Evolutionary conservation across 2,329 filamentous ascomycete genomes (phyloP), one percentile per base, ranked within the genome.

Genomic region (Aureobasidium vineae): DNA sequence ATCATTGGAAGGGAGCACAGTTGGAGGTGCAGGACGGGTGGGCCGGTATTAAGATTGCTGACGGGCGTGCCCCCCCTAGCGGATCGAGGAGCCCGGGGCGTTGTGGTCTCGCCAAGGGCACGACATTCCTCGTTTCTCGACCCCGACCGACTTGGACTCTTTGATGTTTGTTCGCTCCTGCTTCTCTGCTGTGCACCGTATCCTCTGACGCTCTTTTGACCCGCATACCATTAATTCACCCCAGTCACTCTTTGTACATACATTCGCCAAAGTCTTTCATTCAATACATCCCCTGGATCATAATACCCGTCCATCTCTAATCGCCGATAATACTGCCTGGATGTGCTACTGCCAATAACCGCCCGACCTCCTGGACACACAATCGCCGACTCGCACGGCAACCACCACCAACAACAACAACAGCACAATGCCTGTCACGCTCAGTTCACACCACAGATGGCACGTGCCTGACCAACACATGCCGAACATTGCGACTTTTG

Each of bases 171-270:
- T 31, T 38, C 63, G 33, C 49, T 56, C 26, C 31, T 52, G 49
- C 49, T n/a, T 52, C 49, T 54, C 40, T 43, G 53, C 33, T 60
- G 40, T 40, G n/a, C 53, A n/a, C 11, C 8, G 33, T 10, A 36
- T 50, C 13, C 50, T 40, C 49, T 26, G 49, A 49, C 63, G 43
- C 63, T 65, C 63, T n/a, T 59, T 65, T 49, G 47, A 13, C 28
- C 23, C 43, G 23, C 10, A 40, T 63, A 50, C 59, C 45, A 50
- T 7, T 15, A 13, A n/a, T 50, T 70, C 36, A 71, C 70, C 67
- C 23, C 66, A 71, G 69, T 71, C 70, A 65, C 65, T 72, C 70
- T 45, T 70, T 71, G 68, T 70, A 71, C 64, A 72, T 70, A 71
- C 41, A n/a, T 26, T 52, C 56, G 45, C 53, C 33, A 47, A 52